phyloP scores from a whole-genome alignment of 495 filamentous ascomycete species.

The Bathelium albidoporum region DNA sequence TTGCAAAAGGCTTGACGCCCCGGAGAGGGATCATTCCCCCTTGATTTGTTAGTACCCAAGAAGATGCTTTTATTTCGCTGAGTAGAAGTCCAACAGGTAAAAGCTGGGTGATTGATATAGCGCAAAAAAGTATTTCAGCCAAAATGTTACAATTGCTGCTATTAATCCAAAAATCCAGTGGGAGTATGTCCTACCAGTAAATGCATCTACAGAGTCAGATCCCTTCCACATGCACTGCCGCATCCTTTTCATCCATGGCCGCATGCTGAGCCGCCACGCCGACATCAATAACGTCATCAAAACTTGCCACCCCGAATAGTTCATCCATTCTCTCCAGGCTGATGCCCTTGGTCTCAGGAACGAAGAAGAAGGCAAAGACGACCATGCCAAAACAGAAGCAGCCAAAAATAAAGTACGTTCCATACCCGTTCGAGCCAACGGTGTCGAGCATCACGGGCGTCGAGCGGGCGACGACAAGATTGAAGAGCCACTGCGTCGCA shows the following conservation, averaged over 20 bases:
- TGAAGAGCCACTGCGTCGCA: slow-evolving; percentile 34
- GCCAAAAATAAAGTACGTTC: slow-evolving; percentile 25
- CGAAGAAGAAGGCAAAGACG: slow-evolving; percentile 26
- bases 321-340: slow-evolving; percentile 30
- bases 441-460: slow-evolving; percentile 26
- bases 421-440: slow-evolving; percentile 24
- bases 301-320: slow-evolving; percentile 22
- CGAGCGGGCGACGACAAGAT: slow-evolving; percentile 29
- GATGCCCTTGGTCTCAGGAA: slow-evolving; percentile 27
- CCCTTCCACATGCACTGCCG: background rate
- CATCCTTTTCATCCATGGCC: background rate
- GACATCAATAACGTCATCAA: background rate
- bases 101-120: too few relatives aligned
- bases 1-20: too few relatives aligned
- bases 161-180: too few relatives aligned
- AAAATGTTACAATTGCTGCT: too few relatives aligned
- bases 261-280: background rate
- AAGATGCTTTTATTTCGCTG: too few relatives aligned
- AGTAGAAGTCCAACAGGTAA: too few relatives aligned
- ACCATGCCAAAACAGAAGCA: slow-evolving; percentile 27
- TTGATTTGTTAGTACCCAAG: too few relatives aligned
- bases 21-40: too few relatives aligned
- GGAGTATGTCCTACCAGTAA: too few relatives aligned
- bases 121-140: too few relatives aligned
- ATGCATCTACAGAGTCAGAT: background rate